phyloP scores from a whole-genome alignment of 2,329 filamentous ascomycete species.

The Akanthomyces lecanii region DNA sequence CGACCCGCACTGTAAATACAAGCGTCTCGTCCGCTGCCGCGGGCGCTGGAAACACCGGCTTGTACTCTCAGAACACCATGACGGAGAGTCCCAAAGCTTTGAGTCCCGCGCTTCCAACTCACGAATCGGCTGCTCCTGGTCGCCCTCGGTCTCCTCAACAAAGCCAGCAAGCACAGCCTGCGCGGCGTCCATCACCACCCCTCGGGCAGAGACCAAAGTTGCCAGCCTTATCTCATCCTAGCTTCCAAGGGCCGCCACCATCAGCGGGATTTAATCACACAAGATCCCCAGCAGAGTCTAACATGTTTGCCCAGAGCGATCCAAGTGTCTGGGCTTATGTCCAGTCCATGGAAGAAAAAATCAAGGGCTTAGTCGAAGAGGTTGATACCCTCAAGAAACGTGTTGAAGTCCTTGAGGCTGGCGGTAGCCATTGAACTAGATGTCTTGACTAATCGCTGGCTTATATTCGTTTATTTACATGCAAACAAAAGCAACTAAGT shows the following conservation, averaged over 20 bases:
- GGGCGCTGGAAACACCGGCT: constrained; percentile 45
- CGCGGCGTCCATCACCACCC: constrained; percentile 52
- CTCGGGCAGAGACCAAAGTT: constrained; percentile 38
- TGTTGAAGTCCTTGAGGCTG: constrained; percentile 29
- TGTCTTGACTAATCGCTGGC: not conserved
- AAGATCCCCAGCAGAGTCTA: constrained; percentile 50
- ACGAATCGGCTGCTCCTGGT: constrained; percentile 47
- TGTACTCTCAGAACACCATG: constrained; percentile 70
- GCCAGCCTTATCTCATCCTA: constrained; percentile 34
- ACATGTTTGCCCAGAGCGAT: constrained; percentile 59
- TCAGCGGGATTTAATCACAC: constrained; percentile 30
- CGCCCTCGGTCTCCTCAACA: constrained; percentile 63
- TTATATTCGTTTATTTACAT: not conserved
- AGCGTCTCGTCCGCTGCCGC: constrained; percentile 47
- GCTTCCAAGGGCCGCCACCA: constrained; percentile 28
- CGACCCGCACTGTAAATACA: constrained; percentile 44
- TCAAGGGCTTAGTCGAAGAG: constrained; percentile 35
- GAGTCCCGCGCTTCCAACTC: constrained; percentile 56
- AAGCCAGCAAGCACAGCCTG: constrained; percentile 57
- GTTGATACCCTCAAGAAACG: constrained; percentile 32
- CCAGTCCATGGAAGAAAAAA: constrained; percentile 60
- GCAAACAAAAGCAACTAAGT: constrained; percentile 3
- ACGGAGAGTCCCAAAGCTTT: constrained; percentile 86
- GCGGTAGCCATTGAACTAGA: not conserved
- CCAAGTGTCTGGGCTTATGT: constrained; percentile 69